phyloP scores from a whole-genome alignment of 371 early-diverging fungal genomes.

The Quaeritorhiza haematococci region DNA sequence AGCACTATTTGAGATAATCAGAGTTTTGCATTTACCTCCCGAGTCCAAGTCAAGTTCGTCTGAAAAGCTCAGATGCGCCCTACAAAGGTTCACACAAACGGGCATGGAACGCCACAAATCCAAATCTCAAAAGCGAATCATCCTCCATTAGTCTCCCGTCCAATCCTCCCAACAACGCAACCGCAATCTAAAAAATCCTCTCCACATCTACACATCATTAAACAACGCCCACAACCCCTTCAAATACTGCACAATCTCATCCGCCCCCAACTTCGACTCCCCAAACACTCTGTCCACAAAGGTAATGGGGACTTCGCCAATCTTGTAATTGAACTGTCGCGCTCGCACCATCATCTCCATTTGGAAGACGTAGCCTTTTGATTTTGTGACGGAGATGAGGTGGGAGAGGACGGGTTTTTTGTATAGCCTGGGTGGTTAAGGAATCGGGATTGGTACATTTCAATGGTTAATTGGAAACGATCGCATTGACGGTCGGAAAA shows the following conservation, averaged over 20 bases:
- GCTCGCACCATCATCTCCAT: constrained; percentile 99
- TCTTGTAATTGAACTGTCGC: constrained; percentile 77
- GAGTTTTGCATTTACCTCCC: no score
- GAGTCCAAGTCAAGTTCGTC: no score
- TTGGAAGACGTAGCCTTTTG: constrained; percentile 98
- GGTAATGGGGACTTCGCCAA: constrained; percentile 95
- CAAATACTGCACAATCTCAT: constrained; percentile 89
- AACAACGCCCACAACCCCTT: constrained; percentile 86
- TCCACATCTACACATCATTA: no score
- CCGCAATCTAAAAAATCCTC: no score
- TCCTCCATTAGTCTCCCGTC: no score
- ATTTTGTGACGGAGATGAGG: constrained; percentile 79
- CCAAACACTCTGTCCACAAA: constrained; percentile 97
- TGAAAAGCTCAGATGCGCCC: no score
- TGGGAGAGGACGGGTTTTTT: constrained; percentile 83
- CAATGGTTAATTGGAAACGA: neutral
- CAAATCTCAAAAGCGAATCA: no score
- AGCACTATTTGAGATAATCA: no score
- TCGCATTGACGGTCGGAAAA: no score
- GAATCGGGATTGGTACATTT: neutral
- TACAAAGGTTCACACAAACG: no score
- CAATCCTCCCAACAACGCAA: no score
- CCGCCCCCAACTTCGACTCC: constrained; percentile 90
- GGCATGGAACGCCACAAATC: no score
- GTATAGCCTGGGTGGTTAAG: constrained; percentile 65